These are phyloP conservation scores for Ogataea pignaliae DNA, from an alignment of 805 yeast species.

Conservation along the genomic window DNA sequence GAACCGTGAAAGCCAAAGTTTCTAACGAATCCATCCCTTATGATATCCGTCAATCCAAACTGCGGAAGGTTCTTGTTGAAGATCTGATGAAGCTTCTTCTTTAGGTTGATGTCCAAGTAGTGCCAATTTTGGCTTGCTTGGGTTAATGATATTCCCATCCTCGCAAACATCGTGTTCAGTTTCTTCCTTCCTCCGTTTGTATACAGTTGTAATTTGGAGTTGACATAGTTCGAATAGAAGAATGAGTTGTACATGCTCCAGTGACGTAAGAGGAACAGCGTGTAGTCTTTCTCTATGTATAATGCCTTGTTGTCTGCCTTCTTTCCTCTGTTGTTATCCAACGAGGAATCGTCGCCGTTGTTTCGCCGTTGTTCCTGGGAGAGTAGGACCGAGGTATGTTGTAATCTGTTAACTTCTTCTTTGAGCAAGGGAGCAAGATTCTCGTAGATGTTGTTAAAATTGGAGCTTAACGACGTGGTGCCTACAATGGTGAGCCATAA, in stretches of 20 bases:
- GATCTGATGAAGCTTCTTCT: constrained; percentile 64
- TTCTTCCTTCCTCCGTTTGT: constrained; percentile 85
- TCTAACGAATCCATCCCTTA: constrained; percentile 81
- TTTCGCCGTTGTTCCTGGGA: constrained; percentile 5
- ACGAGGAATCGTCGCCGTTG: background rate
- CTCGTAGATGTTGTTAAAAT: constrained; percentile 71
- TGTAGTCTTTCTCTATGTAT: constrained; percentile 75
- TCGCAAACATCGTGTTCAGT: constrained; percentile 87
- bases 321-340: constrained; percentile 21
- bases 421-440: constrained; percentile 66
- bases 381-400: constrained; percentile 25
- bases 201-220: constrained; percentile 84
- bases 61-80: constrained; percentile 66
- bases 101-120: constrained; percentile 78
- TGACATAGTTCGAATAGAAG: constrained; percentile 84
- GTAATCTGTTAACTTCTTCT: constrained; percentile 78
- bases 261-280: constrained; percentile 80
- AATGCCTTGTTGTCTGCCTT: constrained; percentile 37
- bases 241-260: constrained; percentile 92
- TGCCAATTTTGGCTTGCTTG: constrained; percentile 92
- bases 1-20: constrained; percentile 85
- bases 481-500: constrained; percentile 91
- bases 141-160: constrained; percentile 89
- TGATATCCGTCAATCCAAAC: constrained; percentile 78
- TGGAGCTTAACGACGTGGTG: constrained; percentile 70